phyloP scores from a whole-genome alignment of 2,329 filamentous ascomycete genomes.

The Sclerotiophoma versabilis region DNA sequence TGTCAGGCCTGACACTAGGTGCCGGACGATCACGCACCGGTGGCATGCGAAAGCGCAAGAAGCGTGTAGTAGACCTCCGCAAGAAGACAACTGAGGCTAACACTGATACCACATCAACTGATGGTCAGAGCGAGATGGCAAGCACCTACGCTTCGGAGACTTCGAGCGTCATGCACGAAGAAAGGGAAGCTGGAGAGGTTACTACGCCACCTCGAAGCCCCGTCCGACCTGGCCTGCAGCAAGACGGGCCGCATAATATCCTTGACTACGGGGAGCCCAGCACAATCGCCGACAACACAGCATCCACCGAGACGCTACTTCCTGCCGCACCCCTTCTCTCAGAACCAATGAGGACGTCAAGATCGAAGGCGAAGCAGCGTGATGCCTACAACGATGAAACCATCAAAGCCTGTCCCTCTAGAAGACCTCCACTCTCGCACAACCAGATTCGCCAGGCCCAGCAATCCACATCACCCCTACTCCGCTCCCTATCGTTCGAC shows the following conservation, averaged over 20 bases:
- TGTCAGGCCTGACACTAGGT: constrained; percentile 68
- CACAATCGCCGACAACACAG: constrained; percentile 26
- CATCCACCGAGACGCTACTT: constrained; percentile 30
- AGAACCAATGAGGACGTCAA: constrained; percentile 32
- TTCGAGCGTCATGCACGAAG: constrained; percentile 47
- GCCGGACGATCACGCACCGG: constrained; percentile 66
- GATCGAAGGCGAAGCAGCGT: constrained; percentile 32
- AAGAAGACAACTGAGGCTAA: constrained; percentile 62
- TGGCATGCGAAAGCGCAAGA: constrained; percentile 79
- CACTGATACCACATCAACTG: constrained; percentile 59
- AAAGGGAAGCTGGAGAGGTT: constrained; percentile 42
- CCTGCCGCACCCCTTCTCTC: constrained; percentile 37
- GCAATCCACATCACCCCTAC: constrained; percentile 45
- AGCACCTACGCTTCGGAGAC: constrained; percentile 68
- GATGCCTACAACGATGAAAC: constrained; percentile 16
- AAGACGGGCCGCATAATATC: constrained; percentile 34
- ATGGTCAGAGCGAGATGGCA: constrained; percentile 56
- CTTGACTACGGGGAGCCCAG: constrained; percentile 37
- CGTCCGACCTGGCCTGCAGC: constrained; percentile 26
- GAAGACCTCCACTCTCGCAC: constrained; percentile 39
- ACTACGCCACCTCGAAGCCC: constrained; percentile 44
- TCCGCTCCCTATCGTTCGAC: constrained; percentile 40
- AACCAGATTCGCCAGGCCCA: constrained; percentile 41
- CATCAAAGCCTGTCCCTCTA: constrained; percentile 20
- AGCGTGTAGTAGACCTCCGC: constrained; percentile 81